Evolutionary conservation across 2,329 filamentous ascomycete genomes (phyloP), one percentile per base, ranked within the genome.

Genomic region (Fusarium graminum): DNA sequence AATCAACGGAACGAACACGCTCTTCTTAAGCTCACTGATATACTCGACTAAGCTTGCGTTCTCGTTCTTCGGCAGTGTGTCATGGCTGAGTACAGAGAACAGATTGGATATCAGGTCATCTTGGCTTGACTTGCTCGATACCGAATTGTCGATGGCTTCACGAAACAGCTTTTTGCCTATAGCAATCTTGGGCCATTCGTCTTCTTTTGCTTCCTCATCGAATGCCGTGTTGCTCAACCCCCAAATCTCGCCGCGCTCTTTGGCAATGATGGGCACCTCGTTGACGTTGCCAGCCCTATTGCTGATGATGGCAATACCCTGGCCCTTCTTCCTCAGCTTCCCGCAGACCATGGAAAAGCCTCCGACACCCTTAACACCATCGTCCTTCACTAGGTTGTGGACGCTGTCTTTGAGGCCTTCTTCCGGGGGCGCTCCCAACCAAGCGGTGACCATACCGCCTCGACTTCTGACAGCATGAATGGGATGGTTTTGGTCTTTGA

Each of bases 281-380:
- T 82, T 79, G 3, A 82, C 76, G 39, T 81, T 76, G 39, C 82
- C 85, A 38, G 81, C 83, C 29, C 88, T 83, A 72, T 90, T 90
- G 45, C 86, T 89, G 47, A 90, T 81, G 51, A 90, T 85, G 9
- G 86, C 87, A 12, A 90, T 77, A 0, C 83, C 83, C 59, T 85
- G 79, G 22, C 83, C 72, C 10, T 79, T 80, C 44, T 75, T 77
- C 46, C 79, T 75, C 68, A 91, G 78, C 70, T 87, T 88, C 10
- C 86, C 87, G 63, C 87, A 89, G n/a, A 90, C 80, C 72, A 91
- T 82, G 25, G 86, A 89, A 73, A 90, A 90, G 1, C 88, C 88
- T 8, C 88, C 88, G 16, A 90, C 86, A 47, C 86, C 87, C 69
- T 85, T 85, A 22, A 88, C 83, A 11, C 85, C 76, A 22, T 80